Evolutionary conservation across 225 moss, liverwort and hornwort genomes (phyloP).

Genomic region (Sphagnum tenellum): DNA sequence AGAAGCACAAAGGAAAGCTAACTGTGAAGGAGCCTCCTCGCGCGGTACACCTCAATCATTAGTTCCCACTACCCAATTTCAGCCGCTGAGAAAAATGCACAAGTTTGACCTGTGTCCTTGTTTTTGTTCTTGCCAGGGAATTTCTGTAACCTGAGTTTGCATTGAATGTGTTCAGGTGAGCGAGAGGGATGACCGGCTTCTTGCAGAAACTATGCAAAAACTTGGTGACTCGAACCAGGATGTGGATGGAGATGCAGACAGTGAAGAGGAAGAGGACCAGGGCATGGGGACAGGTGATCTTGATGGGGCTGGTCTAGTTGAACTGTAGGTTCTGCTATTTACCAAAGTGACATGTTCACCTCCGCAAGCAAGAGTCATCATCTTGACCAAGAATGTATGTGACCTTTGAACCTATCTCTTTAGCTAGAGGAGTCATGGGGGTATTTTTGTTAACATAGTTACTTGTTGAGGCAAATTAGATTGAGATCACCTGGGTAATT

Average conservation of each 20-base stretch:
- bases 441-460: too few species aligned
- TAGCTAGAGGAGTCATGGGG: too few species aligned
- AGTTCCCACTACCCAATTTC: too few species aligned
- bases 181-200: constrained; percentile 91
- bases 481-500: too few species aligned
- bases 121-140: background rate
- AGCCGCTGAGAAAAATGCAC: too few species aligned
- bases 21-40: constrained; percentile 86
- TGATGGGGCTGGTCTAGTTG: constrained; percentile 36
- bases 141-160: background rate
- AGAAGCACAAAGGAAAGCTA: constrained; percentile 93
- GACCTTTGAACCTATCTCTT: too few species aligned
- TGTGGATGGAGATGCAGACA: constrained; percentile 75
- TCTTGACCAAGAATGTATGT: too few species aligned
- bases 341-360: too few species aligned
- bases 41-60: constrained; percentile 39
- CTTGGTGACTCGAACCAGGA: constrained; percentile 79
- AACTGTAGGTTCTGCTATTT: too few species aligned
- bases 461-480: too few species aligned
- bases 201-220: constrained; percentile 82
- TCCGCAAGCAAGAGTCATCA: too few species aligned
- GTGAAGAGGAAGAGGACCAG: constrained; percentile 75
- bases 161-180: constrained; percentile 59
- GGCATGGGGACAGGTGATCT: constrained; percentile 91
- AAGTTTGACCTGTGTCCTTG: background rate